A percentile compares a stretch with the other conserved stretches of the same genome.
Conservation (phyloP, 495 filamentous ascomycete genomes). For the Aspergillus sclerotioniger region DNA sequence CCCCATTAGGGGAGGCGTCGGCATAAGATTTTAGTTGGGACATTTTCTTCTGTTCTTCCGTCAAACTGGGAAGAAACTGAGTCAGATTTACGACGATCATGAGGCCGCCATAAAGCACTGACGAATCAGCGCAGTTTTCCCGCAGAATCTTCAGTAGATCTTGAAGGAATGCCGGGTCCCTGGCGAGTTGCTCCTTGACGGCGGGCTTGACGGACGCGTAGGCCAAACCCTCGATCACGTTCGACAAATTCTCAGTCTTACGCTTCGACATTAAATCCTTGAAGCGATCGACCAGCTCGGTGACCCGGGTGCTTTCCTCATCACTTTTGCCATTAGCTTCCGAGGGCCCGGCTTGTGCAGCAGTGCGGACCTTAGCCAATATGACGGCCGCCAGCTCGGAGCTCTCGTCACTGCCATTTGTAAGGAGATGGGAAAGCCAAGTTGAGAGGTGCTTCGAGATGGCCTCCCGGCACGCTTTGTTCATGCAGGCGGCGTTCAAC, state of each 20-base stretch:
- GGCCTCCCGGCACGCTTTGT: constrained; percentile 70
- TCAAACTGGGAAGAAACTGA: constrained; percentile 69
- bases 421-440: constrained; percentile 79
- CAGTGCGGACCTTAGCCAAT: constrained; percentile 67
- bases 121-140: constrained; percentile 59
- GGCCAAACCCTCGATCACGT: constrained; percentile 88
- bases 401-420: constrained; percentile 60
- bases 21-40: constrained; percentile 89
- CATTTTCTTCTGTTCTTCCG: constrained; percentile 90
- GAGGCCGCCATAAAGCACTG: constrained; percentile 78
- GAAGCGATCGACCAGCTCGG: constrained; percentile 75
- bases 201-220: constrained; percentile 80
- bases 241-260: constrained; percentile 54
- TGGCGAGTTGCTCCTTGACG: constrained; percentile 75
- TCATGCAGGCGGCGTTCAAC: constrained; percentile 85
- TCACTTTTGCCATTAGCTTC: constrained; percentile 39
- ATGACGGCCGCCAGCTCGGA: constrained; percentile 81
- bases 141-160: constrained; percentile 63
- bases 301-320: constrained; percentile 54
- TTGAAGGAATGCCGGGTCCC: constrained; percentile 63
- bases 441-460: constrained; percentile 75
- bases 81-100: constrained; percentile 83
- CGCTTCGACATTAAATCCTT: constrained; percentile 68
- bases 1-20: constrained; percentile 64
- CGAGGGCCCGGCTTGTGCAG: constrained; percentile 40